These are phyloP conservation scores for Geranomyces michiganensis DNA, from an alignment of 192 early-diverging fungal species.

Conservation along the genomic window DNA sequence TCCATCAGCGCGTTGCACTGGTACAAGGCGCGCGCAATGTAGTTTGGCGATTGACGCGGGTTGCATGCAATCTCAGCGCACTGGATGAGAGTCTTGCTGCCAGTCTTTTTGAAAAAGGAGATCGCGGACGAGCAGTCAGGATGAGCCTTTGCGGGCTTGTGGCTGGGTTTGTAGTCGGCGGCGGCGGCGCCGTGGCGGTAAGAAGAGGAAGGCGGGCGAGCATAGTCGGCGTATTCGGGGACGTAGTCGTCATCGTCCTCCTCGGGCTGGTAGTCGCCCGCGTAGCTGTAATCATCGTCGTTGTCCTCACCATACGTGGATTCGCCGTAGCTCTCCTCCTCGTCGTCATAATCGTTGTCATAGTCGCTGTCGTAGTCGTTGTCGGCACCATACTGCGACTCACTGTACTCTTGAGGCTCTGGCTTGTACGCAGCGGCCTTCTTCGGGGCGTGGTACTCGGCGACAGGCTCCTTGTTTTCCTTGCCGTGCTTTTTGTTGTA, in stretches of 20 bases:
- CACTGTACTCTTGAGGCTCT: neutral
- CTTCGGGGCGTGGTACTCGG: neutral
- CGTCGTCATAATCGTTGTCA: neutral
- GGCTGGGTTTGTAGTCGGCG: neutral
- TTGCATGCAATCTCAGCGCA: constrained; percentile 31
- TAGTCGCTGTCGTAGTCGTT: neutral
- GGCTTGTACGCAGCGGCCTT: neutral
- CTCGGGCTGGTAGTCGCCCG: neutral
- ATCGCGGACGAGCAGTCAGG: neutral
- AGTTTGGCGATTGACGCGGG: constrained; percentile 13
- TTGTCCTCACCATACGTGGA: neutral
- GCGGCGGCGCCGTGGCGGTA: too few species aligned
- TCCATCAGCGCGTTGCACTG: constrained; percentile 33
- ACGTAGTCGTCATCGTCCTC: neutral
- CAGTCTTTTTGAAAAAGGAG: constrained; percentile 14
- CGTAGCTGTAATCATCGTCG: neutral
- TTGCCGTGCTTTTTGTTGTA: neutral
- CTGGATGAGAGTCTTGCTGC: constrained; percentile 28
- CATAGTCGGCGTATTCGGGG: too few species aligned
- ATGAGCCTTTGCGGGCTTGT: neutral
- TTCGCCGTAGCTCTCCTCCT: neutral
- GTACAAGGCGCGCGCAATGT: constrained; percentile 17
- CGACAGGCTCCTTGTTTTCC: neutral
- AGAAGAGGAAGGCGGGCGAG: too few species aligned
- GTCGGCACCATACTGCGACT: neutral